These are phyloP conservation scores for Pseudogymnoascus sp. DNA, from an alignment of 2,329 filamentous ascomycete genomes.

Conservation along the genomic window DNA sequence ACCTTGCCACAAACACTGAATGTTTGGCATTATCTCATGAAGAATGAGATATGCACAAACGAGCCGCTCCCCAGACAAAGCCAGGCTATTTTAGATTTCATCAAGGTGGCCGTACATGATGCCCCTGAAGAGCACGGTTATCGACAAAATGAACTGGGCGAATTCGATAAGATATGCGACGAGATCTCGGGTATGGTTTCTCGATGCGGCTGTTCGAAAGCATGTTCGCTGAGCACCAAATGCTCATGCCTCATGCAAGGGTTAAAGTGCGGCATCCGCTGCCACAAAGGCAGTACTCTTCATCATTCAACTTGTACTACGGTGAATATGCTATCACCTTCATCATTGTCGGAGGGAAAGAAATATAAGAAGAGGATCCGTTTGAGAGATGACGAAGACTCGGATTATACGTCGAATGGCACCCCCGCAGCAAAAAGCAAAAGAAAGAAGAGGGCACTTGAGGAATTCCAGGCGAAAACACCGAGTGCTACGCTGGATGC, in stretches of 20 bases:
- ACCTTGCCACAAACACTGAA: background rate
- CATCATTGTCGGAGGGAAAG: background rate
- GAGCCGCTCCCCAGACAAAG: constrained; percentile 9
- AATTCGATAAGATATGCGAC: background rate
- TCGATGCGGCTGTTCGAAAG: background rate
- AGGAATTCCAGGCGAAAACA: background rate
- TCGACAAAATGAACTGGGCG: background rate
- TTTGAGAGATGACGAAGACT: background rate
- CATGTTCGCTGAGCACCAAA: background rate
- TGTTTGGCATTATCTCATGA: constrained; percentile 7
- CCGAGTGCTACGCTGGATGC: background rate
- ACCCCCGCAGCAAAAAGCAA: background rate
- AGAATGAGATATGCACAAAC: constrained; percentile 10
- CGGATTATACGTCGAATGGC: constrained; percentile 1
- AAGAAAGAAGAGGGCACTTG: background rate
- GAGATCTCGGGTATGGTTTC: background rate
- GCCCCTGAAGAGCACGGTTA: background rate
- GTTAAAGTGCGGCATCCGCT: background rate
- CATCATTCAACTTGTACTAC: background rate
- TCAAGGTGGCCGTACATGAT: background rate
- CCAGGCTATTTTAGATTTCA: constrained; percentile 2
- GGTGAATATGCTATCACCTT: background rate
- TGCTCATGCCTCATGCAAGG: background rate
- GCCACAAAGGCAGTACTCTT: background rate
- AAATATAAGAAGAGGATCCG: background rate